phyloP scores from a whole-genome alignment of 2,329 filamentous ascomycete genomes.

The Cordyceps tenuipes region DNA sequence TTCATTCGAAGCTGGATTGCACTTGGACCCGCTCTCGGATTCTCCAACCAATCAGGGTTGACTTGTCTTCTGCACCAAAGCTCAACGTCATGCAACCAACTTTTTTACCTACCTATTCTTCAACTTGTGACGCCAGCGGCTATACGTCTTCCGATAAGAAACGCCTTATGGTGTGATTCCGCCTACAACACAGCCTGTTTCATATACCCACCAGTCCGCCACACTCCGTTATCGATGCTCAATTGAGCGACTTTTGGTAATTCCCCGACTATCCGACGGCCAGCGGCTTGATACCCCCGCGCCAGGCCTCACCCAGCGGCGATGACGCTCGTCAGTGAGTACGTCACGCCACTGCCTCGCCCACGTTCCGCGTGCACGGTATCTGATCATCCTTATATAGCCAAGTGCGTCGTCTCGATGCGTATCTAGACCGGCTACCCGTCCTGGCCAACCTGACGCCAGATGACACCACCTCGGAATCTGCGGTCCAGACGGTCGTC shows the following conservation, averaged over 20 bases:
- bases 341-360: conserved; percentile 19
- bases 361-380: neutral
- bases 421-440: conserved; percentile 55
- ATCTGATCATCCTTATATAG: conserved; percentile 26
- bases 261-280: conserved; percentile 5
- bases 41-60: neutral
- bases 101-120: no score
- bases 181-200: neutral
- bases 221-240: conserved; percentile 7
- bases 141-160: conserved; percentile 7
- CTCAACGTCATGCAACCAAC: conserved; percentile 3
- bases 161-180: conserved; percentile 8
- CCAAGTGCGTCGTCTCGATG: conserved; percentile 55
- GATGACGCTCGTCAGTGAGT: conserved; percentile 44
- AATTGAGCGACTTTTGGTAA: conserved; percentile 2
- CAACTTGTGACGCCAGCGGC: conserved; percentile 3
- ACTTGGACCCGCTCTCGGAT: neutral
- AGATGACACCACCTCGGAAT: conserved; percentile 32
- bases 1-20: no score
- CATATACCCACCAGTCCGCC: neutral
- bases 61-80: neutral
- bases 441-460: conserved; percentile 32
- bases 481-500: conserved; percentile 26
- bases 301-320: conserved; percentile 8
- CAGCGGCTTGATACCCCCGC: neutral